phyloP scores from a whole-genome alignment of 345 rosid species.

The Pistacia atlantica region DNA sequence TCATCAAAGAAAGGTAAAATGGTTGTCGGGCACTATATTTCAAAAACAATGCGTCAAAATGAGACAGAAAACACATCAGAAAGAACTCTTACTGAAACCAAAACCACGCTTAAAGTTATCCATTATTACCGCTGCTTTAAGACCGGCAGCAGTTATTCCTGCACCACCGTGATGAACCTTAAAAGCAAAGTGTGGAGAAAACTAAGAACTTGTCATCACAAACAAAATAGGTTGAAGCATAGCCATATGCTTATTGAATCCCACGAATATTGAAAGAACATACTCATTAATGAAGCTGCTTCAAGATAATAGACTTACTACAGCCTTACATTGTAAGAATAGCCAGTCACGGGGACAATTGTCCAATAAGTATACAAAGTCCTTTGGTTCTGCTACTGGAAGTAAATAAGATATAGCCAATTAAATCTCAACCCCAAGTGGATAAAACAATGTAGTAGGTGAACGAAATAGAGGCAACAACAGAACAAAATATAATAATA shows the following conservation, averaged over 20 bases:
- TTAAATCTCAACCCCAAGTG: background rate
- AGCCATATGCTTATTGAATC: too few species aligned
- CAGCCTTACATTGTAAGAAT: slow-evolving; percentile 96
- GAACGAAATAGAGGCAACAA: too few species aligned
- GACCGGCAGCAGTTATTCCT: slow-evolving; percentile 99
- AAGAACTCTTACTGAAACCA: background rate
- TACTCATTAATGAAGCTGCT: background rate
- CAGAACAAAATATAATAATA: too few species aligned
- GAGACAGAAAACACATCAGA: background rate
- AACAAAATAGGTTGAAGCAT: background rate
- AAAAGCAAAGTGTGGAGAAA: slow-evolving; percentile 24
- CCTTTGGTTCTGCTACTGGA: slow-evolving; percentile 92
- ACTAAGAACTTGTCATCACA: background rate
- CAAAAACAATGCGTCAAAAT: slow-evolving; percentile 9
- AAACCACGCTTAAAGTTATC: background rate
- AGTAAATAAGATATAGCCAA: slow-evolving; percentile 28
- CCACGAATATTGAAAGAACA: background rate
- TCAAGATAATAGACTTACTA: slow-evolving; percentile 58
- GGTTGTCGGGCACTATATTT: slow-evolving; percentile 87
- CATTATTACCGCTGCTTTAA: slow-evolving; percentile 77
- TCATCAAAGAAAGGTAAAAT: slow-evolving; percentile 97
- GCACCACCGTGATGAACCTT: slow-evolving; percentile 99
- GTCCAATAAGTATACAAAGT: slow-evolving; percentile 78
- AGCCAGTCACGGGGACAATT: slow-evolving; percentile 98
- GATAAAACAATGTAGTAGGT: background rate